Base-by-base conservation (phyloP, 768 basidiomycete species). In the Vararia minispora region DNA sequence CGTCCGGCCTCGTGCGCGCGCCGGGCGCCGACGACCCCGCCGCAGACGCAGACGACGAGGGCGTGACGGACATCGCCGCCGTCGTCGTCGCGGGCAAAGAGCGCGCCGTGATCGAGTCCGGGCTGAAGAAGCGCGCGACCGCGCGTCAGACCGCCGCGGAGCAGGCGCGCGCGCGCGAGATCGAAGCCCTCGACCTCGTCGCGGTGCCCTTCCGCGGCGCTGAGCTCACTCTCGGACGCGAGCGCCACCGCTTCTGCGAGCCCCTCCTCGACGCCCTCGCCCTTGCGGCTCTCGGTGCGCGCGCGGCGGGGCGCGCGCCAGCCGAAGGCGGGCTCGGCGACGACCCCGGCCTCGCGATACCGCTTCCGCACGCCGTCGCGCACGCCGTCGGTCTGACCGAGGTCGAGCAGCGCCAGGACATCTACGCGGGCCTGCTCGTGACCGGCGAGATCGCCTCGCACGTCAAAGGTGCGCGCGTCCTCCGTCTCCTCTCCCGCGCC, bases 31-130 rank as follows among this genome's bases (percentile, higher is more conserved):
- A 74, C 3, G 72, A 69, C 6, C 62, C 47, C 18, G 47, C 48
- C 39, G 47, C 45, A 23, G 63, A 45, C 25, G 63, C 63, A 12
- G 87, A 87, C 43, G 87, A 89, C 40, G 89, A 90, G 45, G 90
- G 86, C 3, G 64, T 88, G 18, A 86, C 84, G 13, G 86, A 94
- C 54, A 88, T 92, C 41, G 90, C 90, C 5, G 87, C 91, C 6
- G 77, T 86, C 32, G 66, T 94, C 30, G 84, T 89, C 23, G 85
- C 87, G 6, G 90, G 90, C n/a, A 85, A 82, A 52, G 90, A 91
- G 58, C 77, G 80, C 47, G 84, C 87, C 0, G 74, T 91, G 24
- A 90, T 92, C 43, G 87, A 90, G 57, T 76, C 74, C 44, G 81
- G 77, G 14, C 80, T 79, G 63, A 87, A 83, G 61, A 83, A 80